A percentile compares a stretch with the other conserved stretches of the same genome.
Evolutionary conservation across 176 grass and related monocot species (phyloP).

Genomic region (Miscanthus lutarioriparius): DNA sequence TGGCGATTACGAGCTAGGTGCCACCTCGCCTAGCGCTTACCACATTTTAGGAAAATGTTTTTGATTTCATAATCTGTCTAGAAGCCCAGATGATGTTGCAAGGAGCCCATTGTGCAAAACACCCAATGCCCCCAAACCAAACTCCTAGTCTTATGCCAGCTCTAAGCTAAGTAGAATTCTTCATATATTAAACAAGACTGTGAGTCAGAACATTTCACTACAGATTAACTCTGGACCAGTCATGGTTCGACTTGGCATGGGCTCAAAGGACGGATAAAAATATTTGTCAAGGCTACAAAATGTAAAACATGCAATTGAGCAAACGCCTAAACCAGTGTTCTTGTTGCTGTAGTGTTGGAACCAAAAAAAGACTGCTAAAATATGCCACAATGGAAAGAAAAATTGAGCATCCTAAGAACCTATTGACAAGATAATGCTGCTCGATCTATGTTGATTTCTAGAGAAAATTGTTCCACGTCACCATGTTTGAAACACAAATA

Average conservation of each 20-base stretch:
- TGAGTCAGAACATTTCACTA: not conserved
- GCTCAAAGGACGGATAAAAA: not conserved
- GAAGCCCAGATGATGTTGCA: conserved; percentile 12
- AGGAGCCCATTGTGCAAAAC: not conserved
- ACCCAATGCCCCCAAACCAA: conserved; percentile 17
- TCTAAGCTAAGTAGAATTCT: conserved; percentile 29
- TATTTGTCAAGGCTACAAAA: not conserved
- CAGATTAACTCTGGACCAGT: not conserved
- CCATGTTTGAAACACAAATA: not conserved
- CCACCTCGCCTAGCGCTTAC: not conserved
- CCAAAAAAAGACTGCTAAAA: not conserved
- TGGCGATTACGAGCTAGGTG: not conserved
- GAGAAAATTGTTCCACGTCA: not conserved
- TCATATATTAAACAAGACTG: not conserved
- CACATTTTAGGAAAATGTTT: not conserved
- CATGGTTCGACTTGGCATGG: not conserved
- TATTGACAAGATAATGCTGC: not conserved
- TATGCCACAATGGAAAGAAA: not conserved
- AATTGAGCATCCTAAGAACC: not conserved
- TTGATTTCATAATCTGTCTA: conserved; percentile 13
- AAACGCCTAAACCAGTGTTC: not conserved
- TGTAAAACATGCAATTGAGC: not conserved
- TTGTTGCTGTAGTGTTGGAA: not conserved
- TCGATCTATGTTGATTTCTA: not conserved
- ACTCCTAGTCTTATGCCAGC: conserved; percentile 4